Base-by-base conservation (phyloP, 2,329 filamentous ascomycete species). In the Fusarium avenaceum region DNA sequence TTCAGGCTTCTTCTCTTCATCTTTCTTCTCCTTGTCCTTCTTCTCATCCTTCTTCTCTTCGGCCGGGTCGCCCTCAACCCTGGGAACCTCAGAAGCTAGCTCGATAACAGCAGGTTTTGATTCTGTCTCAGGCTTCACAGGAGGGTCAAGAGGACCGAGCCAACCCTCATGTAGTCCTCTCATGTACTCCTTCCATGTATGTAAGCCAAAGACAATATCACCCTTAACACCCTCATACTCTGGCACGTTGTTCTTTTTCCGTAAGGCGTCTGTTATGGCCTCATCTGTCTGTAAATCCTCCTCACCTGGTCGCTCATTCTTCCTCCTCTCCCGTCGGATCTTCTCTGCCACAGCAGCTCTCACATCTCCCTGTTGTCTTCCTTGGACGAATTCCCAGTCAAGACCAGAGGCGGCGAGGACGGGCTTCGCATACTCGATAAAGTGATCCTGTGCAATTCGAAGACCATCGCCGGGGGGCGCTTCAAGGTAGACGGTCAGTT, bases 101-200 rank as follows among this genome's bases (percentile, higher is more conserved):
- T 75, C 72, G 6, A 74, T 65, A 7, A 72, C 69, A 8, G 74
- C 72, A 30, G 75, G 67, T 42, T 70, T 72, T 13, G 48, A 22
- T 58, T 73, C 50, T 65, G 55, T 35, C 49, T 75, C 68, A 33
- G 75, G 58, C 54, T 81, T 76, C 28, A 77, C 74, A 3, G 91
- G 91, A 57, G 88, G 80, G 61, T 91, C 87, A 43, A 97, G 82
- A 9, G 96, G 94, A 0, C 96, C 95, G 24, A 99, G 82, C 95
- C 96, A 99, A 57, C 96, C 96, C 80, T 99, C 96, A 77, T 99
- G 96, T 70, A 98, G 76, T 45, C 96, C 96, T 60, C 94, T 87
- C 24, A 98, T 83, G 78, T 98, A 99, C 80, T 99, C 96, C 81
- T 97, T 99, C 96, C 96, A 99, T 11, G 95, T 90, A 77, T 97